phyloP scores from a whole-genome alignment of 2,329 filamentous ascomycete species.

The Aspergillus brasiliensis region DNA sequence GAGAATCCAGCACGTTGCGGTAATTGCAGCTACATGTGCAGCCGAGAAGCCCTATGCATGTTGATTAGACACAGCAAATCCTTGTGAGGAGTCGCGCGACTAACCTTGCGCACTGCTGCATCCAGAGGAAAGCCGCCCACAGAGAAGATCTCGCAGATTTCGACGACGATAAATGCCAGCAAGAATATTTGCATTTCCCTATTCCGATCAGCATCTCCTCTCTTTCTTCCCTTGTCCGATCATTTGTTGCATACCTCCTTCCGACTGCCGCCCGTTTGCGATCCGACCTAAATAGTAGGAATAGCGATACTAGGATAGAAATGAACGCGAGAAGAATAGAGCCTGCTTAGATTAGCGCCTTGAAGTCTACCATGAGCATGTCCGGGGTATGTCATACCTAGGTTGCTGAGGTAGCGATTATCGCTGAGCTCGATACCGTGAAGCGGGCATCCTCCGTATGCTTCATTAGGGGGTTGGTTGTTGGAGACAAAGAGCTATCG shows the following conservation, averaged over 20 bases:
- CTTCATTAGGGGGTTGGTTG: conserved; percentile 62
- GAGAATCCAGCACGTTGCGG: conserved; percentile 85
- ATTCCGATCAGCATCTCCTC: conserved; percentile 19
- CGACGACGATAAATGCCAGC: conserved; percentile 78
- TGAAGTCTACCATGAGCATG: background rate
- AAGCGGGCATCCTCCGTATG: conserved; percentile 71
- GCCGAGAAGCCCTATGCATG: conserved; percentile 74
- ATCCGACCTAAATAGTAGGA: conserved; percentile 78
- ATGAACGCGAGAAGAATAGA: conserved; percentile 81
- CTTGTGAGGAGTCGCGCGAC: conserved; percentile 43
- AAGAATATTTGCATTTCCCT: conserved; percentile 98
- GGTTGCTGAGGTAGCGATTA: conserved; percentile 71
- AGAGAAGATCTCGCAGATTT: conserved; percentile 95
- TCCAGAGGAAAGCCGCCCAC: conserved; percentile 83
- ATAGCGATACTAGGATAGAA: conserved; percentile 68
- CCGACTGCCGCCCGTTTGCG: conserved; percentile 92
- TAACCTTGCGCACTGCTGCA: conserved; percentile 65
- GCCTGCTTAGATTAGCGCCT: conserved; percentile 53
- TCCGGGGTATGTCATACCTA: conserved; percentile 61
- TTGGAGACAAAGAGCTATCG: conserved; percentile 64
- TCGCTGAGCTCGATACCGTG: conserved; percentile 71
- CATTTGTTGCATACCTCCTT: conserved; percentile 65
- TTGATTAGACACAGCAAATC: conserved; percentile 13
- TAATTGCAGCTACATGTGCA: conserved; percentile 86
- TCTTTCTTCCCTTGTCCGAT: background rate